Base-by-base conservation (phyloP, 2,329 filamentous ascomycete genomes). In the Aureobasidium musti region DNA sequence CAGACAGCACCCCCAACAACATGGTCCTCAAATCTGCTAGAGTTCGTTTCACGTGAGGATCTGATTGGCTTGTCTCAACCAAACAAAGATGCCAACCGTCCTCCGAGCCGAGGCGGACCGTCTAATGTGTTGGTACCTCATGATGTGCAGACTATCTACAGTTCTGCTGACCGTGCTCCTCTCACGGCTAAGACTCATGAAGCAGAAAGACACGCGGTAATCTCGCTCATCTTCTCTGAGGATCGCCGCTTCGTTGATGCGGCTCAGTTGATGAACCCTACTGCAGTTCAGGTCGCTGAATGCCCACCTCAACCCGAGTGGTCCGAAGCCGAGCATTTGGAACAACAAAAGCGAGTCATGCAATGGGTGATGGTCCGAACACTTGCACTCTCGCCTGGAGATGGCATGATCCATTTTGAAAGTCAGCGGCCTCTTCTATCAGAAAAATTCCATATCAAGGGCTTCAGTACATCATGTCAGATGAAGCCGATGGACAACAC, bases 401-500 rank as follows among this genome's bases (percentile, higher is more conserved):
- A 93, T 69, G 93, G 89, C 1, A 87, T 99, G 77, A 82, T 98
- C 65, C 91, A 94, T 75, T 99, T 91, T 77, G 91, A 91, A 71
- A 87, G 94, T 65, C 89, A 93, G 41, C 89, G 91, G 67, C 96
- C 96, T 13, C 82, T 99, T 19, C 82, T 98, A 60, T 99, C 95
- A 0, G 95, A 99, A 75, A 96, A 93, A 73, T 92, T 96, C 72
- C 88, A 90, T 17, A 90, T 97, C 52, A 86, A 90, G 57, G 94
- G 93, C 0, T 99, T 99, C 79, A 97, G 93, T 70, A 84, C 97
- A 41, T 92, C 91, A 63, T 97, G 93, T 74, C 83, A 95, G 10
- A 93, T 99, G 82, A 95, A 92, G 74, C 95, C 96, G 2, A 89
- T 90, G 68, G 95, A 96, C 70, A 92, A 92, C 41, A 96, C 91